Evolutionary conservation across 192 early-diverging fungal species (phyloP).

Genomic region (Coemansia sp.): DNA sequence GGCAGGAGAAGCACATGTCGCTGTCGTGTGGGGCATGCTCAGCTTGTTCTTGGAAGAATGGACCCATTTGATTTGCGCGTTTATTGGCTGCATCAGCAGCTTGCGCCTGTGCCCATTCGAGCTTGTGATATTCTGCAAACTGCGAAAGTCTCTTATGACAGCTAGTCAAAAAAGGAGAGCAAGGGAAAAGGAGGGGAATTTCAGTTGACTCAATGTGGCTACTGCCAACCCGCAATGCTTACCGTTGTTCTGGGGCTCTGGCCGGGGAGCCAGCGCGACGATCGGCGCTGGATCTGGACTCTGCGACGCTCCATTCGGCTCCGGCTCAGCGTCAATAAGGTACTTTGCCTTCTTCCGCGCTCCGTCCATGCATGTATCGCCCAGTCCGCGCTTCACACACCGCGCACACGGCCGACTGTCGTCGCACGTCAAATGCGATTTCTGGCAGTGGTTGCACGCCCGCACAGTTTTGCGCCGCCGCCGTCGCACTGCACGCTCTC

Average conservation of each 20-base stretch:
- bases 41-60: conserved; percentile 2
- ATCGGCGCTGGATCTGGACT: neutral
- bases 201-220: neutral
- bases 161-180: neutral
- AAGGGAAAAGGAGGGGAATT: neutral
- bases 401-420: conserved; percentile 79
- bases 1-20: conserved; percentile 1
- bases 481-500: conserved; percentile 7
- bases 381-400: conserved; percentile 80
- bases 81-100: neutral
- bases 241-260: neutral
- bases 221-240: neutral
- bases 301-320: neutral
- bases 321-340: conserved; percentile 61
- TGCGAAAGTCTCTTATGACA: neutral
- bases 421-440: conserved; percentile 64
- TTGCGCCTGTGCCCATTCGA: neutral
- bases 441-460: conserved; percentile 66
- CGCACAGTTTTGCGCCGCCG: conserved; percentile 56
- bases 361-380: conserved; percentile 76
- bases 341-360: conserved; percentile 91
- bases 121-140: neutral
- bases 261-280: conserved; percentile 3
- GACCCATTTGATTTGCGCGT: neutral
- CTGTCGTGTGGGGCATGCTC: neutral